Conservation (phyloP, 441 rosid genomes). For the Viola pubescens region DNA sequence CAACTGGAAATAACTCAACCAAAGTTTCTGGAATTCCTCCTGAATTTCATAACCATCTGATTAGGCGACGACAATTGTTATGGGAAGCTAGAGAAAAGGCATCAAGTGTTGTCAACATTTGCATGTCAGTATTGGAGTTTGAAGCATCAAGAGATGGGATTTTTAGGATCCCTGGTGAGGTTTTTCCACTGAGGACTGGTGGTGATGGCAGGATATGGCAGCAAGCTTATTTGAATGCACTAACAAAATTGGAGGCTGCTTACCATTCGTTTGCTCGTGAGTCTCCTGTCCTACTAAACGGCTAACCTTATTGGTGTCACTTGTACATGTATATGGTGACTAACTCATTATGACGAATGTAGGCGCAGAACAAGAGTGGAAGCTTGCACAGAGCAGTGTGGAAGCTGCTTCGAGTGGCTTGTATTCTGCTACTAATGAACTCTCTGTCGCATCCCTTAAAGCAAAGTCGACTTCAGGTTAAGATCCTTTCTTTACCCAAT, state of each 20-base stretch:
- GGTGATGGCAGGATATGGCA: constrained; percentile 74
- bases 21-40: constrained; percentile 83
- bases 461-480: constrained; percentile 94
- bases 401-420: constrained; percentile 82
- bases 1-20: constrained; percentile 46
- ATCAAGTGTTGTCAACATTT: constrained; percentile 60
- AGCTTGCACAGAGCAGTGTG: constrained; percentile 70
- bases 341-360: constrained; percentile 16
- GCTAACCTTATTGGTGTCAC: constrained; percentile 8
- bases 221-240: constrained; percentile 61
- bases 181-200: constrained; percentile 35
- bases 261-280: constrained; percentile 80
- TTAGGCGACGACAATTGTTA: constrained; percentile 61
- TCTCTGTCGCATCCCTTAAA: constrained; percentile 64
- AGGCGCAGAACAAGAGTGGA: constrained; percentile 91
- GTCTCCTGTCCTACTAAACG: constrained; percentile 25
- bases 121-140: constrained; percentile 81
- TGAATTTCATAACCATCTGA: constrained; percentile 79
- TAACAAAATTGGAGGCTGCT: constrained; percentile 66
- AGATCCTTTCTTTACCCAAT: constrained; percentile 14
- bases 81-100: constrained; percentile 87
- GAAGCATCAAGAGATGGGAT: constrained; percentile 93
- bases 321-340: constrained; percentile 7
- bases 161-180: constrained; percentile 57
- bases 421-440: constrained; percentile 73